Evolutionary conservation across 208 protist genomes (phyloP), one percentile per base, ranked within the genome.

Genomic region (Acanthamoeba sp.): DNA sequence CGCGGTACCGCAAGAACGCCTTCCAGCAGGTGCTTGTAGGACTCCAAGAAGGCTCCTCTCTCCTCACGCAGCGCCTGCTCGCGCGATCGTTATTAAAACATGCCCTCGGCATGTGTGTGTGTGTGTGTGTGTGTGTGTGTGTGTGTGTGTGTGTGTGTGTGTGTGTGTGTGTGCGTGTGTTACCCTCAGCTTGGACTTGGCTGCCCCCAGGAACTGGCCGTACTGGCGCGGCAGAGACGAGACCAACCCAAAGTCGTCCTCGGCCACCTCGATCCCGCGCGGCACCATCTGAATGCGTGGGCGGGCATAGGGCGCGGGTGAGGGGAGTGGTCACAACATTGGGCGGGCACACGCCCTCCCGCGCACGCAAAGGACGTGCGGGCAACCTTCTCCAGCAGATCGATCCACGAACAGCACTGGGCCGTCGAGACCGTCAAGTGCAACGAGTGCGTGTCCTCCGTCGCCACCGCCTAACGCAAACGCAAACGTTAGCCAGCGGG

Each of bases 361-460:
- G n/a, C n/a, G n/a, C n/a, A n/a, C n/a, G 62, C 62, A 6, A 71
- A 71, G 27, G 62, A 71, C 7, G 29, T 7, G 20, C 62, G 62
- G 29, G 7, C 14, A 27, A 71, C 29, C 66, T 76, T 76, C 38
- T 94, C 80, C 32, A 98, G 64, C 5, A 97, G 87, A 59, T 97
- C 94, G 36, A 64, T 52, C 95, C 95, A 98, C 29, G 78, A 87
- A 34, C 94, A 93, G 20, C 95, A 66, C 90, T 99, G 97, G 69
- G 97, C 98, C 0, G 98, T 98, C n/a, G 98, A 98, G 36, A 99
- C 96, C 22, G 98, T 99, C 16, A 99, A 88, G 93, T 99, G 98
- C 9, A 98, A 87, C 29, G 98, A 99, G 95, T 98, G 97, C 5
- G 93, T 94, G 29, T 97, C 85, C 1, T 66, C 32, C 87, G 84